Conservation (phyloP, 139 green algal species). For the Chlamydomonas applanata region DNA sequence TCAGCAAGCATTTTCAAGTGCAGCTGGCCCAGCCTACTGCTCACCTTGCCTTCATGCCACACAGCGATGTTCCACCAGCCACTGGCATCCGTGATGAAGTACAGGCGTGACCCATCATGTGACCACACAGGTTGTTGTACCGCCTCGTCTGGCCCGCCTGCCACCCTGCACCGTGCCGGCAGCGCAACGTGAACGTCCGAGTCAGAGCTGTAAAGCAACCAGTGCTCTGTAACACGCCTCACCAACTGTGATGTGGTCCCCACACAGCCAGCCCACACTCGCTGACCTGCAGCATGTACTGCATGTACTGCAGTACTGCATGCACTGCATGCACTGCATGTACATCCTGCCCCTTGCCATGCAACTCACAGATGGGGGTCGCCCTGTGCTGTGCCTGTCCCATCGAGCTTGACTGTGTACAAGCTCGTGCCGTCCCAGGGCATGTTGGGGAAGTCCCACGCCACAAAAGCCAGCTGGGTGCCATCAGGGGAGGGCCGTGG, state of each 20-base stretch:
- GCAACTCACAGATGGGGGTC: background rate
- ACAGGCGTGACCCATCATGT: background rate
- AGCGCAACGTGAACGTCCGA: too few relatives aligned
- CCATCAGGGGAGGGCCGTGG: slow-evolving; percentile 59
- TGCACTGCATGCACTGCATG: too few relatives aligned
- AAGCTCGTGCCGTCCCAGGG: slow-evolving; percentile 41
- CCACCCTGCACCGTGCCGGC: background rate
- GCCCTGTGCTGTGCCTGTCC: background rate
- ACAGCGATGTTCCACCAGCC: background rate
- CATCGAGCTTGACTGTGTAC: background rate
- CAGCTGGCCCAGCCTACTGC: too few relatives aligned
- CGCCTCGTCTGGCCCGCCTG: background rate
- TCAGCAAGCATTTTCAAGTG: too few relatives aligned
- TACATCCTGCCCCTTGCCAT: too few relatives aligned
- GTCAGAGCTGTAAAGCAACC: too few relatives aligned
- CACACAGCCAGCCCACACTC: too few relatives aligned
- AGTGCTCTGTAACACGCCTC: too few relatives aligned
- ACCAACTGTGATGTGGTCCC: too few relatives aligned
- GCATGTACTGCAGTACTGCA: too few relatives aligned
- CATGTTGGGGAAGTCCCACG: slow-evolving; percentile 80
- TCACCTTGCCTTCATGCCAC: background rate
- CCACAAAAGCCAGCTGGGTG: slow-evolving; percentile 59
- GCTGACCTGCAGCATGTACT: too few relatives aligned
- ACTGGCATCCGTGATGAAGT: slow-evolving; percentile 1
- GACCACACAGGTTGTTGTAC: slow-evolving; percentile 8